A percentile compares a stretch with the other conserved stretches of the same genome.
phyloP scores from a whole-genome alignment of 805 yeast species.

The Isabelozyma gotoi region DNA sequence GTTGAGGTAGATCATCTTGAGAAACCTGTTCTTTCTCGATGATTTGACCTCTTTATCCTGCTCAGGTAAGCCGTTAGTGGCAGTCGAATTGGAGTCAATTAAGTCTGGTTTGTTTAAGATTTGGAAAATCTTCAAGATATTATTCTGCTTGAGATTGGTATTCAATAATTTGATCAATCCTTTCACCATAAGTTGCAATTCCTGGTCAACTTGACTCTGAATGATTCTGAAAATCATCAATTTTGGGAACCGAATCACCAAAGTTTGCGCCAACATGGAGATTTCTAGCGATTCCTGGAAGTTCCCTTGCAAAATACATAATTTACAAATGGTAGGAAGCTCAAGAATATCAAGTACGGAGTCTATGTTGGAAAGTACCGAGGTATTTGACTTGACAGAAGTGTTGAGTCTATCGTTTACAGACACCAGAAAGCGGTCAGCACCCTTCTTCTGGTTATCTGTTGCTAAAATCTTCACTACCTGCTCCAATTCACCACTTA shows the following conservation, averaged over 20 bases:
- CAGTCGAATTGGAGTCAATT: constrained; percentile 5
- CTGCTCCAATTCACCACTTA: constrained; percentile 11
- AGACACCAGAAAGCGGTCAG: constrained; percentile 13
- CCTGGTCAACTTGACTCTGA: constrained; percentile 51
- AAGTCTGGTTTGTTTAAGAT: constrained; percentile 66
- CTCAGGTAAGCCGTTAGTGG: constrained; percentile 1
- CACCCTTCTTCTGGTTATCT: constrained; percentile 7
- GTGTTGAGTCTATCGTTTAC: constrained; percentile 19
- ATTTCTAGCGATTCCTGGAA: constrained; percentile 89
- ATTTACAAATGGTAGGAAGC: constrained; percentile 75
- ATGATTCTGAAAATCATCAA: constrained; percentile 51
- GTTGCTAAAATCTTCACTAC: constrained; percentile 1
- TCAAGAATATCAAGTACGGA: constrained; percentile 76
- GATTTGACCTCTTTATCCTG: constrained; percentile 1
- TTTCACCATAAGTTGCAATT: constrained; percentile 63
- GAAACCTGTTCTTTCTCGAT: constrained; percentile 14
- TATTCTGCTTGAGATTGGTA: constrained; percentile 77
- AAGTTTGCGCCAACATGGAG: constrained; percentile 67
- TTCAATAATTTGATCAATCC: constrained; percentile 68
- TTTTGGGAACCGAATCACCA: constrained; percentile 68
- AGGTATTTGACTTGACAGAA: constrained; percentile 22
- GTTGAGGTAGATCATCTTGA: constrained; percentile 59
- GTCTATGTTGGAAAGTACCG: constrained; percentile 61
- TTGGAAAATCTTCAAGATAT: constrained; percentile 73
- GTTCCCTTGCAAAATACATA: constrained; percentile 84